These are phyloP conservation scores for Sanguinoderma infundibulare DNA, from an alignment of 1,284 basidiomycete genomes.

Conservation along the genomic window DNA sequence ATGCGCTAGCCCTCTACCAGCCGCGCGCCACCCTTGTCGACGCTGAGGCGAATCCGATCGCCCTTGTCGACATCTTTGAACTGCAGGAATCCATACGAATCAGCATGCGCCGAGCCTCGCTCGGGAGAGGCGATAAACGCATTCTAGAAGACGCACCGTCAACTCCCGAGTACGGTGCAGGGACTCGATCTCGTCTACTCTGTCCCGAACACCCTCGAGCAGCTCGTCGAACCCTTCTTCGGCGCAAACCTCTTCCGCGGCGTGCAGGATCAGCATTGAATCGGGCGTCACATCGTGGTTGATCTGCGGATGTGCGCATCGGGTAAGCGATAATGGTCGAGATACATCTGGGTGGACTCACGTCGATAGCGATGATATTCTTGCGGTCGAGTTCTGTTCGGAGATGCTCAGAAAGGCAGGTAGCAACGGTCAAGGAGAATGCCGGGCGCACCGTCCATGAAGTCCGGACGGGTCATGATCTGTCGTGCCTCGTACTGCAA, in stretches of 20 bases:
- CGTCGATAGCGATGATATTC: conserved; percentile 82
- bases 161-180: conserved; percentile 73
- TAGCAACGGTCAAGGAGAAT: not conserved
- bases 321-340: conserved; percentile 6
- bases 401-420: not conserved
- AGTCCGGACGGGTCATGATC: conserved; percentile 86
- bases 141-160: conserved; percentile 50
- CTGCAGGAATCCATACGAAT: conserved; percentile 37
- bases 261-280: conserved; percentile 74
- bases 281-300: conserved; percentile 81
- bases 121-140: not conserved
- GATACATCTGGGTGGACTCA: conserved; percentile 39
- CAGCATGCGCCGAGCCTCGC: not conserved
- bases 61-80: conserved; percentile 69
- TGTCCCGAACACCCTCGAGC: conserved; percentile 69
- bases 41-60: conserved; percentile 58
- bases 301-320: conserved; percentile 45
- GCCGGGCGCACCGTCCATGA: conserved; percentile 61
- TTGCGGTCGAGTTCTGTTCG: conserved; percentile 59
- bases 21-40: conserved; percentile 60
- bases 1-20: conserved; percentile 23
- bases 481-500: conserved; percentile 65
- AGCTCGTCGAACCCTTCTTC: conserved; percentile 76
- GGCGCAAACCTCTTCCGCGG: conserved; percentile 69
- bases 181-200: conserved; percentile 79